Conservation (phyloP, 768 basidiomycete genomes). For the Multifurca ochricompacta region DNA sequence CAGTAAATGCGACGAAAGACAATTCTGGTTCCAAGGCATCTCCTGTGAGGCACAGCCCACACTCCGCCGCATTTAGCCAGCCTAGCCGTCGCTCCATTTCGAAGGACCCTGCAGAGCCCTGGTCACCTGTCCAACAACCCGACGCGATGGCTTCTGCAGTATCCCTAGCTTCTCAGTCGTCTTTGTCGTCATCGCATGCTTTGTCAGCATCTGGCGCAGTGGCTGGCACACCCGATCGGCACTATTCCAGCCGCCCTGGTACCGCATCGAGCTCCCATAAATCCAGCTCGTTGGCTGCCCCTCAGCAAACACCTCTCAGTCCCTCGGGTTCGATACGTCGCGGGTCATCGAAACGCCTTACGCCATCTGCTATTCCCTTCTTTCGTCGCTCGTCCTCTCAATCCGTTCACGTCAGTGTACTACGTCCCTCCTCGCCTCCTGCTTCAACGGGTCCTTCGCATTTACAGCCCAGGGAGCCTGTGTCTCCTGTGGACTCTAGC, state of each 20-base stretch:
- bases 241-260: constrained; percentile 55
- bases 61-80: constrained; percentile 58
- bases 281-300: constrained; percentile 44
- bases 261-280: constrained; percentile 74
- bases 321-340: constrained; percentile 64
- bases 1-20: constrained; percentile 45
- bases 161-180: constrained; percentile 68
- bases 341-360: constrained; percentile 70
- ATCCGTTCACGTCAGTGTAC: constrained; percentile 52
- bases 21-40: constrained; percentile 38
- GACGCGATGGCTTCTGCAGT: constrained; percentile 75
- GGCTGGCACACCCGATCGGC: constrained; percentile 61
- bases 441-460: constrained; percentile 33
- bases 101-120: constrained; percentile 48
- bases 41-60: constrained; percentile 56
- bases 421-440: constrained; percentile 42
- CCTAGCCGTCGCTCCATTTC: constrained; percentile 62
- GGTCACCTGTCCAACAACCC: constrained; percentile 56
- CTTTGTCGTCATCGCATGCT: constrained; percentile 54
- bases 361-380: constrained; percentile 90
- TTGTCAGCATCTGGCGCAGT: constrained; percentile 32
- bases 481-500: constrained; percentile 48
- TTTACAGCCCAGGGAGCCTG: constrained; percentile 36
- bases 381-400: constrained; percentile 89
- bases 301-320: constrained; percentile 57